Percentiles rank a stretch among this genome's conserved stretches.
These are phyloP conservation scores for Canariomyces notabilis DNA, from an alignment of 2,329 filamentous ascomycete genomes.

Conservation along the genomic window DNA sequence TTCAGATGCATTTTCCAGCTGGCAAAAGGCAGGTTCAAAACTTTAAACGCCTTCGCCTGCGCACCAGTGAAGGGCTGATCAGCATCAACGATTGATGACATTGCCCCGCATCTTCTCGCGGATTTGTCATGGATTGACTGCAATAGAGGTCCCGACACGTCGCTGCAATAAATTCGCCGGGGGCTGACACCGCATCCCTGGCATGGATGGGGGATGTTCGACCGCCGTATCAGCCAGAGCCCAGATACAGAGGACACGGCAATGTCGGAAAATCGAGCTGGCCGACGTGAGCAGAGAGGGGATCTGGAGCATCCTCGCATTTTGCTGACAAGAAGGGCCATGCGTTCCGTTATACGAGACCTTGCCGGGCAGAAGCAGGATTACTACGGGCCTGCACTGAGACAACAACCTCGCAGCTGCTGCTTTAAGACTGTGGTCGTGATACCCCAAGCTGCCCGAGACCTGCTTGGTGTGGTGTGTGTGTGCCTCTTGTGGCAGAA, in stretches of 20 bases:
- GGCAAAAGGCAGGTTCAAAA: no score
- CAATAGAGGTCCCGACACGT: constrained; percentile 9
- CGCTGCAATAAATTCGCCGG: constrained; percentile 6
- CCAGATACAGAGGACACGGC: neutral
- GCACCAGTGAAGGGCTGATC: neutral
- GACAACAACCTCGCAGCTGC: neutral
- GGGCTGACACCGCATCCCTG: neutral
- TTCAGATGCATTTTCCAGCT: no score
- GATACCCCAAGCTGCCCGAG: neutral
- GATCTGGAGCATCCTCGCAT: neutral
- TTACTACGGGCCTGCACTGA: neutral
- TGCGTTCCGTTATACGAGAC: constrained; percentile 6
- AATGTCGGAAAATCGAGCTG: constrained; percentile 1
- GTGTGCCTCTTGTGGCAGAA: constrained; percentile 2
- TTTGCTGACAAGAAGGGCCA: constrained; percentile 1
- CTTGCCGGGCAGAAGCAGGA: neutral
- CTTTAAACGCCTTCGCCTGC: neutral
- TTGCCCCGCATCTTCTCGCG: neutral
- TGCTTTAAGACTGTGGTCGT: neutral
- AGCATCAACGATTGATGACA: neutral
- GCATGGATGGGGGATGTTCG: neutral
- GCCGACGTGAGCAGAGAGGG: neutral
- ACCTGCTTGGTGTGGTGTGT: neutral
- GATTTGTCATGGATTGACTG: constrained; percentile 1
- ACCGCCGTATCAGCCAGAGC: neutral